Base-by-base conservation (phyloP, 345 rosid species). In the Litchi chinensis region DNA sequence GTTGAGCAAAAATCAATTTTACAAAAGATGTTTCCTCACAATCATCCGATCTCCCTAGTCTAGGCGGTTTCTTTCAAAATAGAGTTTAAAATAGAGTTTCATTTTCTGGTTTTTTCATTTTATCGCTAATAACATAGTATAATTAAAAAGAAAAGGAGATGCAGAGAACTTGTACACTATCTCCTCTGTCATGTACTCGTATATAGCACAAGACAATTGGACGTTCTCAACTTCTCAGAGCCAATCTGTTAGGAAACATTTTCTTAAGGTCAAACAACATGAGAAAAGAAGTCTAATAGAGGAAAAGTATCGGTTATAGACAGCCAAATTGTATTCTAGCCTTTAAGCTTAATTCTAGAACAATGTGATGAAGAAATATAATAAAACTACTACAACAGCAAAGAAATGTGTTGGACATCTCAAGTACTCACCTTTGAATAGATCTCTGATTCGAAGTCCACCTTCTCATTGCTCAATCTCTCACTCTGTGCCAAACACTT, bases 401-500 rank as follows among this genome's bases (percentile, higher is more conserved):
- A 40, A 68, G 52, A 72, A 44, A 63, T 43, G 56, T 19, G 77
- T 48, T 15, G 70, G 63, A 54, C 56, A 72, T 37, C 64, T 73
- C 9, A 68, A 74, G 44, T 63, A 56, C 78, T 50, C 43, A 85
- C 99, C 93, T 95, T 93, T 46, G 92, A 85, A 82, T 95, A 95
- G 74, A 88, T 83, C 73, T 89, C 93, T 76, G 85, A 82, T 81
- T 93, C 96, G 77, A 95, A 93, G 76, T 92, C 95, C 54, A 15
- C 68, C 82, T 90, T 95, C 82, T 91, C 95, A 16, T 71, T 80
- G 79, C 81, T 76, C 77, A 87, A 80, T 73, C 74, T 90, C 83
- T 91, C 92, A 65, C 95, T 86, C 83, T 95, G 98, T 0, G 82
- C 86, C 71, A 93, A 76, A 70, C 97, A 95, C 81, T 88, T 95